Evolutionary conservation across 495 filamentous ascomycete species (phyloP), one percentile per base, ranked within the genome.

Genomic region (Talaromyces stipitatus): DNA sequence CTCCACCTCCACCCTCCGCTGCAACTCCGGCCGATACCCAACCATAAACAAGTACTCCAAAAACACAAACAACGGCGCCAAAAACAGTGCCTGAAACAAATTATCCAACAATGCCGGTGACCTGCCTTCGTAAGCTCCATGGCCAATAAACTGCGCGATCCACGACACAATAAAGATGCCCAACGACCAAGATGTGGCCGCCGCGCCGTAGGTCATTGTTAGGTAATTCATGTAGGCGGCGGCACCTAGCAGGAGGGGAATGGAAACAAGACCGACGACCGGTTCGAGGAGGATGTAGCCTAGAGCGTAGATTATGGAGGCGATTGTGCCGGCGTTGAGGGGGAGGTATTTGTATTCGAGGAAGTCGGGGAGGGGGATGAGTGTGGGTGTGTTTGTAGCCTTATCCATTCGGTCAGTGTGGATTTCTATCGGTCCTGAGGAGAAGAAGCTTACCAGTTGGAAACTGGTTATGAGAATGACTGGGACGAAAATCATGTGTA

Each of bases 61-160:
- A 89, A 92, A 98, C 28, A 97, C 91, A 64, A 98, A 98, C 61
- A 98, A 84, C n/a, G 94, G 94, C 0, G 94, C 94, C n/a, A 97
- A 79, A 58, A 98, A 86, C 54, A 96, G 65, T 23, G 94, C 91
- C 69, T 97, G 92, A 23, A 92, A 78, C 30, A 97, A 70, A 64
- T 96, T 97, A 70, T 97, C 92, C 60, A 97, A 71, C 58, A 96
- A 64, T 11, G 92, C 92, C 10, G 94, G 94, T 2, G 92, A 90
- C 38, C 92, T 78, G 23, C 88, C 84, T 72, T 97, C 94, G 63
- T 89, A 98, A 8, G 79, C 83, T 16, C 92, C 92, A 65, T 98
- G 94, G 41, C 94, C 94, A 38, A 97, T 59, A 68, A 98, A 95
- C 68, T 98, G 94, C 28, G 82, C 75, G 45, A 95, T 66, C 94